Evolutionary conservation across 1,284 basidiomycete species (phyloP).

Genomic region (Athelia psychrophila): DNA sequence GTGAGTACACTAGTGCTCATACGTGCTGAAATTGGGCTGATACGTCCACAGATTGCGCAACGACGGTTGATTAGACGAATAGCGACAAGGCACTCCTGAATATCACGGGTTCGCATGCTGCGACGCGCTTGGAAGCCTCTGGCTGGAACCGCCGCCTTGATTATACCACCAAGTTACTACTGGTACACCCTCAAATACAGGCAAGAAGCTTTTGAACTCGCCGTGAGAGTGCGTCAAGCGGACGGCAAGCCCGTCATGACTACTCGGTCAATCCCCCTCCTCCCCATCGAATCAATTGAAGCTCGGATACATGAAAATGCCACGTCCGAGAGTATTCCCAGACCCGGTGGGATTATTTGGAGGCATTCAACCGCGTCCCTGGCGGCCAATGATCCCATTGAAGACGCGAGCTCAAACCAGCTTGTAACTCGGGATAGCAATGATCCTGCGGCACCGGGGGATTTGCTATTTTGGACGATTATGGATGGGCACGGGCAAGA

Average conservation of each 20-base stretch:
- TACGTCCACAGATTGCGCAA: too few relatives aligned
- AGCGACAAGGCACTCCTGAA: not conserved
- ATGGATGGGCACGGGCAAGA: conserved; percentile 80
- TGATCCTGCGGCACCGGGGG: conserved; percentile 57
- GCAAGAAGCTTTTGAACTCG: conserved; percentile 30
- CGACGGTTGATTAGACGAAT: too few relatives aligned
- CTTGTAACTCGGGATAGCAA: conserved; percentile 63
- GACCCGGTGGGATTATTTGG: conserved; percentile 58
- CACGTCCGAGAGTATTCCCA: conserved; percentile 38
- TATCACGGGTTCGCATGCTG: conserved; percentile 42
- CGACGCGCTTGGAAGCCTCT: conserved; percentile 65
- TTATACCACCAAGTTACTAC: conserved; percentile 49
- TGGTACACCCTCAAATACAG: conserved; percentile 31
- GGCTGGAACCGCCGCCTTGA: conserved; percentile 41
- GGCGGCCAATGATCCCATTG: conserved; percentile 86
- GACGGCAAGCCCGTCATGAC: conserved; percentile 60
- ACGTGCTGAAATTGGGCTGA: too few relatives aligned
- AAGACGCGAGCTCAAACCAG: conserved; percentile 80
- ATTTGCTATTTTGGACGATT: conserved; percentile 82
- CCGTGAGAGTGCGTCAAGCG: conserved; percentile 39
- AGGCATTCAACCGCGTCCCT: conserved; percentile 78
- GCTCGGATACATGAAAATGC: conserved; percentile 58
- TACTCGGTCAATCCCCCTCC: conserved; percentile 50
- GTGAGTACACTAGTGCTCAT: too few relatives aligned
- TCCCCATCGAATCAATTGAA: conserved; percentile 57